A percentile compares a stretch with the other conserved stretches of the same genome.
These are phyloP conservation scores for Chlorociboria aeruginascens DNA, from an alignment of 495 filamentous ascomycete genomes.

Conservation along the genomic window DNA sequence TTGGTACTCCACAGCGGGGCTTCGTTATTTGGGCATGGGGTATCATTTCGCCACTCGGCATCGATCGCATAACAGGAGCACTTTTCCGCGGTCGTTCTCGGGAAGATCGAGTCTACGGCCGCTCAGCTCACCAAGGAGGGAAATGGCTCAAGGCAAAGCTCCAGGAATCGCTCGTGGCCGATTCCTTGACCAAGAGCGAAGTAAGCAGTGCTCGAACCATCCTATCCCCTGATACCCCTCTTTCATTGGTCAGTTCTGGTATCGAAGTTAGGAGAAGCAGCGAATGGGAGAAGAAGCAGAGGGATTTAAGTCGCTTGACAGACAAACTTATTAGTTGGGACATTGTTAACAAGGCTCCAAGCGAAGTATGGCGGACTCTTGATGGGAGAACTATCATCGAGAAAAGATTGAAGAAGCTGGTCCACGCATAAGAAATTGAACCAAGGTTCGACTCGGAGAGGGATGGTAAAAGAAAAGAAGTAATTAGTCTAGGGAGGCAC, in stretches of 20 bases:
- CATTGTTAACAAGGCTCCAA: slow-evolving; percentile 71
- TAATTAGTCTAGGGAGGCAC: no score
- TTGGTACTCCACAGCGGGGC: slow-evolving; percentile 57
- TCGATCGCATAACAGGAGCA: slow-evolving; percentile 67
- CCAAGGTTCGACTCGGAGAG: no score
- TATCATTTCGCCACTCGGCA: slow-evolving; percentile 70
- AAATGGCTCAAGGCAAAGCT: slow-evolving; percentile 79
- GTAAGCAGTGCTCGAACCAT: slow-evolving; percentile 64
- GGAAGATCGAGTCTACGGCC: slow-evolving; percentile 76
- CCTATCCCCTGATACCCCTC: slow-evolving; percentile 56
- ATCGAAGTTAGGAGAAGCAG: slow-evolving; percentile 37
- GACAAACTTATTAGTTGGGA: slow-evolving; percentile 73
- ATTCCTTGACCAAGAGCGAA: slow-evolving; percentile 70
- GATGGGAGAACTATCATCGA: slow-evolving; percentile 61
- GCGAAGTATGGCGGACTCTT: slow-evolving; percentile 66
- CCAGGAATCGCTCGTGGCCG: slow-evolving; percentile 83
- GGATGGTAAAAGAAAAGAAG: no score
- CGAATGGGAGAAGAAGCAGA: slow-evolving; percentile 70
- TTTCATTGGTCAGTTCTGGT: slow-evolving; percentile 77
- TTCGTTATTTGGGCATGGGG: slow-evolving; percentile 80
- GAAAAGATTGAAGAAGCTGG: slow-evolving; percentile 39
- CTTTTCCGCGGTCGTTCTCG: slow-evolving; percentile 65
- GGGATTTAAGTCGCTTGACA: slow-evolving; percentile 69
- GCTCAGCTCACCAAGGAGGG: slow-evolving; percentile 62
- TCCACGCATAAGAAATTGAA: not conserved